Percentiles rank a stretch among this genome's conserved stretches.
These are phyloP conservation scores for Phaffia tasmanica DNA, from an alignment of 768 basidiomycete species.

Conservation along the genomic window DNA sequence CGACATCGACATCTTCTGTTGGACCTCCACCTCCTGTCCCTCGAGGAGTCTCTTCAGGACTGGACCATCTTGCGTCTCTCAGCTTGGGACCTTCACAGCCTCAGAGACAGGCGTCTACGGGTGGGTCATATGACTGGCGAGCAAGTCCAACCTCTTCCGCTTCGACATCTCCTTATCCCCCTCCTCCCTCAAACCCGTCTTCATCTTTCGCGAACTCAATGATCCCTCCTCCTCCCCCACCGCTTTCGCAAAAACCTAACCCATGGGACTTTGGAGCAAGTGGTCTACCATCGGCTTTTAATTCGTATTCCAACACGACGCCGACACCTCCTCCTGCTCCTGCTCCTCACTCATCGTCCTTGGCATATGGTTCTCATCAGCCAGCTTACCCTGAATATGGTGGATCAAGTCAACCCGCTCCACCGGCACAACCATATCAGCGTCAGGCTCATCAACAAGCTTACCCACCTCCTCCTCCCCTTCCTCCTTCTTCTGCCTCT, in stretches of 20 bases:
- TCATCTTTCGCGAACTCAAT: too few species aligned
- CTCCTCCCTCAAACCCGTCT: constrained; percentile 28
- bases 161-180: constrained; percentile 35
- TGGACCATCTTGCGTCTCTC: constrained; percentile 26
- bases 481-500: constrained; percentile 2
- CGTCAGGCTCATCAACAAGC: not conserved
- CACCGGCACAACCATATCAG: constrained; percentile 2
- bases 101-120: constrained; percentile 15
- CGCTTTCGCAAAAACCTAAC: constrained; percentile 30
- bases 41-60: constrained; percentile 27
- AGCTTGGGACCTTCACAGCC: constrained; percentile 13
- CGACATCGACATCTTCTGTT: constrained; percentile 26
- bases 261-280: constrained; percentile 27
- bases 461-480: constrained; percentile 2
- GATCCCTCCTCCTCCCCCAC: constrained; percentile 32
- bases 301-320: not conserved
- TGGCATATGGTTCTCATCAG: constrained; percentile 32
- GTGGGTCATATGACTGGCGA: constrained; percentile 43
- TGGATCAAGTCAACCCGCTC: constrained; percentile 27
- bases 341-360: not conserved
- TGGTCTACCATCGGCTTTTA: not conserved
- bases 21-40: constrained; percentile 25
- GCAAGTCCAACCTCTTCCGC: constrained; percentile 44
- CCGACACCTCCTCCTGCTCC: constrained; percentile 1
- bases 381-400: constrained; percentile 27